These are phyloP conservation scores for Aspergillus oerlinghausenensis DNA, from an alignment of 2,329 filamentous ascomycete species.

Conservation along the genomic window DNA sequence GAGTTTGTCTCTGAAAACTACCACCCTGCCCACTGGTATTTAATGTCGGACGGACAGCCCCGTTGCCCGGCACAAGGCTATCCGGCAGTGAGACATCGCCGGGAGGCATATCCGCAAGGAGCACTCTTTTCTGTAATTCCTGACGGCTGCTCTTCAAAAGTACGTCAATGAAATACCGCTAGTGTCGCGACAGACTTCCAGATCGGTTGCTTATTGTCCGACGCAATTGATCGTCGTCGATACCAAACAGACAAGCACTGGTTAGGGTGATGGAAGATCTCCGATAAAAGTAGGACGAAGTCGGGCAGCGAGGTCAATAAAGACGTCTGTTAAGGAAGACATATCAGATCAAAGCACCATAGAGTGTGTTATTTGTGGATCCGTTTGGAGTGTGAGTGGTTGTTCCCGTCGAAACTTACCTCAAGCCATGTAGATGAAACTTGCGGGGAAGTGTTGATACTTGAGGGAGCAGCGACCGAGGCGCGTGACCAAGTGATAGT, in stretches of 20 bases:
- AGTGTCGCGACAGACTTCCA: not conserved
- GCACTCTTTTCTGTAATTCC: conserved; percentile 12
- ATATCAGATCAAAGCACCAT: not conserved
- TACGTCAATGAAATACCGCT: too few relatives aligned
- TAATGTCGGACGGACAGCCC: conserved; percentile 32
- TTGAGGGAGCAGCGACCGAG: conserved; percentile 8
- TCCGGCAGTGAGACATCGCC: conserved; percentile 38
- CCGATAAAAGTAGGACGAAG: not conserved
- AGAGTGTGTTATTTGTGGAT: conserved; percentile 11
- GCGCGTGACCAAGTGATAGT: conserved; percentile 8
- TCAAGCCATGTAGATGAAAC: conserved; percentile 23
- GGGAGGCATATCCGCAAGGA: conserved; percentile 36
- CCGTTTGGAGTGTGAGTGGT: conserved; percentile 9
- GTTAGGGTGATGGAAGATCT: not conserved
- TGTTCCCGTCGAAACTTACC: conserved; percentile 17
- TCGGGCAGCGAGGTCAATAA: not conserved
- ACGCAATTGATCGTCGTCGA: not conserved
- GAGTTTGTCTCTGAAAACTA: conserved; percentile 35
- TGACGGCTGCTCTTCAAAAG: not conserved
- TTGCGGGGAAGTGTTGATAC: conserved; percentile 19
- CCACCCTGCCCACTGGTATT: conserved; percentile 34
- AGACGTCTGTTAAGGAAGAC: not conserved
- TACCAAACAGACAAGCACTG: not conserved
- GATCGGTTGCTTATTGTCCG: not conserved
- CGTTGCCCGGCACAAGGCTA: conserved; percentile 41